These are phyloP conservation scores for Calonectria pauciramosa DNA, from an alignment of 2,329 filamentous ascomycete genomes.

Conservation along the genomic window DNA sequence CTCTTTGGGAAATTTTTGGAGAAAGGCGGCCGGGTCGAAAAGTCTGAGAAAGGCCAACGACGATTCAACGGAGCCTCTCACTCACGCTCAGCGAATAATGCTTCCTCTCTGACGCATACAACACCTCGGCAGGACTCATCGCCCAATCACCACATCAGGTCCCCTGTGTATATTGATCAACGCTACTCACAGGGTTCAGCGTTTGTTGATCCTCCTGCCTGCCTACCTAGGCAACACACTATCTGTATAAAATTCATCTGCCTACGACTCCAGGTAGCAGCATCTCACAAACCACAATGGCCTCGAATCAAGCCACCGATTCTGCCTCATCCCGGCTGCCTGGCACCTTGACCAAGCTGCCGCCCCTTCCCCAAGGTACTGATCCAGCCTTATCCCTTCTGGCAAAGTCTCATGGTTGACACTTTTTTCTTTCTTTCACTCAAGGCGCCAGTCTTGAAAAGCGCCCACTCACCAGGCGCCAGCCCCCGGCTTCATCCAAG, in stretches of 20 bases:
- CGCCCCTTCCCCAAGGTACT: constrained; percentile 51
- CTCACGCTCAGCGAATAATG: not conserved
- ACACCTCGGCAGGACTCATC: not conserved
- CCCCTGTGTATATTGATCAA: not conserved
- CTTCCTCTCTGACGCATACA: not conserved
- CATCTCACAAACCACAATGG: constrained; percentile 36
- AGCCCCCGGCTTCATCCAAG: constrained; percentile 58
- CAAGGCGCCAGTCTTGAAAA: constrained; percentile 65
- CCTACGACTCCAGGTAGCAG: constrained; percentile 33
- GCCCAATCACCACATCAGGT: not conserved
- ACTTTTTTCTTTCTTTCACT: not conserved
- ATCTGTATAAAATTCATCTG: constrained; percentile 25
- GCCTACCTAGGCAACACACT: constrained; percentile 6
- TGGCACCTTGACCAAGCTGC: constrained; percentile 50
- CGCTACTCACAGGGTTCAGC: not conserved
- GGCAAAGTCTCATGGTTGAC: not conserved
- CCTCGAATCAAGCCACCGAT: constrained; percentile 31
- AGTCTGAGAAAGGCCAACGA: constrained; percentile 8
- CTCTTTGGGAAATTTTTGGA: not conserved
- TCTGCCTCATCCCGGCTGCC: constrained; percentile 33
- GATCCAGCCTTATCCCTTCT: not conserved
- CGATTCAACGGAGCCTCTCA: not conserved
- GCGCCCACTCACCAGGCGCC: constrained; percentile 59
- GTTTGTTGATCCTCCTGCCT: not conserved
- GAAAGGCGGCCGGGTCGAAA: not conserved